Evolutionary conservation across 306 rosid genomes (phyloP), one percentile per base, ranked within the genome.

Genomic region (Quercus bicolor): DNA sequence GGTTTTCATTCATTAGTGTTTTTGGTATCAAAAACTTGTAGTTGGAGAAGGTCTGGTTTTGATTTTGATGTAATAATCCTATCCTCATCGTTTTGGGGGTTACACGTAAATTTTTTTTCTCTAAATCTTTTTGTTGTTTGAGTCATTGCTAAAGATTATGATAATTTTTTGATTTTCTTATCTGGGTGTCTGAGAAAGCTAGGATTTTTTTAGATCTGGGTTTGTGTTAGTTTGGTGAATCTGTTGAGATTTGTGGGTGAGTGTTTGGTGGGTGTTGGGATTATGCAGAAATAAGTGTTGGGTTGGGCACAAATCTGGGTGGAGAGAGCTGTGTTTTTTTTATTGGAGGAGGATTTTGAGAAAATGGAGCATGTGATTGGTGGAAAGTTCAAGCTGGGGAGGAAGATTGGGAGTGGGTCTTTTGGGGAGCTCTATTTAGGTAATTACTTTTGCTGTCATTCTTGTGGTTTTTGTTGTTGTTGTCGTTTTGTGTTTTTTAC

Each of bases 331-430:
- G 5, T 56, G 14, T 48, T 48, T 72, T 28, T 28, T 74, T 56
- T 65, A 23, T 77, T 80, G 87, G 77, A 86, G 84, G 74, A 8
- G 72, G 57, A 82, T 86, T 77, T 81, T 8, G 45, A 40, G 80
- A 87, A 82, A 76, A 96, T 96, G 99, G 99, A 96, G 75, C 98
- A 89, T 85, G 97, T 91, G 83, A 84, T 96, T 87, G 98, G 87
- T 78, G 95, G 94, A 5, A 93, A 88, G 89, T 96, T 96, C 79
- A 96, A 91, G 87, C 85, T 96, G 28, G 99, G 99, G 78, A 92
- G 97, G 87, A 96, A 96, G 90, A 96, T 96, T 84, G 99, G 99
- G 48, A 93, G 99, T 82, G 99, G 99, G 66, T 96, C 99, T 73
- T 96, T 96, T 74, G 99, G 99, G 68, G 99, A 96, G 89, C 99